phyloP scores from a whole-genome alignment of 768 basidiomycete genomes.

The Tricholoma flavovirens region DNA sequence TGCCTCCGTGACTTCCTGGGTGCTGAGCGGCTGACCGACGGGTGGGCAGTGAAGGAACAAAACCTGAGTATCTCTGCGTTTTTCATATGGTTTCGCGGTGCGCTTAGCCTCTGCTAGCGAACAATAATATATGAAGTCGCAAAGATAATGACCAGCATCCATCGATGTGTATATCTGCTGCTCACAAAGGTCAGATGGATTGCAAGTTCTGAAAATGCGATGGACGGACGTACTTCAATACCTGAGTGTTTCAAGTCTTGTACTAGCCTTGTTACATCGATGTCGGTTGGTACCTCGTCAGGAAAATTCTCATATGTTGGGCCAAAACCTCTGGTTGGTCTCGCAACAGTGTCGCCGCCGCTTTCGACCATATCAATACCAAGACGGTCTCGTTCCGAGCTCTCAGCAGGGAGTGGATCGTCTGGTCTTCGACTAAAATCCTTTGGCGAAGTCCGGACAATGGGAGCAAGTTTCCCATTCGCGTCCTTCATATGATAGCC shows the following conservation, averaged over 20 bases:
- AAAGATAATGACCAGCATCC: slow-evolving; percentile 73
- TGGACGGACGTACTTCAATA: slow-evolving; percentile 36
- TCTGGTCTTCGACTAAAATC: slow-evolving; percentile 36
- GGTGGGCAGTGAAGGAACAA: slow-evolving; percentile 72
- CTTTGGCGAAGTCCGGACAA: slow-evolving; percentile 35
- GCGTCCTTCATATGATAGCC: slow-evolving; percentile 69
- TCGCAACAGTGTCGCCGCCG: slow-evolving; percentile 28
- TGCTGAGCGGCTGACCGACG: slow-evolving; percentile 54
- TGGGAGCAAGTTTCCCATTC: slow-evolving; percentile 49
- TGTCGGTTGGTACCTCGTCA: slow-evolving; percentile 53
- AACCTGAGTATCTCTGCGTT: slow-evolving; percentile 42
- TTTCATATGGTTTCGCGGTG: slow-evolving; percentile 36
- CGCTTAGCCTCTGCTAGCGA: slow-evolving; percentile 66
- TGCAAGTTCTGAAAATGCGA: background rate
- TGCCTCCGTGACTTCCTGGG: slow-evolving; percentile 63
- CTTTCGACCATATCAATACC: slow-evolving; percentile 34
- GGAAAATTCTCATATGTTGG: slow-evolving; percentile 47
- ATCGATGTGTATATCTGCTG: slow-evolving; percentile 68
- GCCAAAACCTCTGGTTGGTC: slow-evolving; percentile 40
- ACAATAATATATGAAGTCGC: slow-evolving; percentile 74
- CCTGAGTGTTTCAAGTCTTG: slow-evolving; percentile 47
- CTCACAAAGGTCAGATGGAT: slow-evolving; percentile 5
- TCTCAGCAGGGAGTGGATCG: slow-evolving; percentile 29
- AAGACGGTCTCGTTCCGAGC: slow-evolving; percentile 29
- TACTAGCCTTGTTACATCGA: slow-evolving; percentile 55